These are phyloP conservation scores for Lactarius tabidus DNA, from an alignment of 768 basidiomycete genomes.

Conservation along the genomic window DNA sequence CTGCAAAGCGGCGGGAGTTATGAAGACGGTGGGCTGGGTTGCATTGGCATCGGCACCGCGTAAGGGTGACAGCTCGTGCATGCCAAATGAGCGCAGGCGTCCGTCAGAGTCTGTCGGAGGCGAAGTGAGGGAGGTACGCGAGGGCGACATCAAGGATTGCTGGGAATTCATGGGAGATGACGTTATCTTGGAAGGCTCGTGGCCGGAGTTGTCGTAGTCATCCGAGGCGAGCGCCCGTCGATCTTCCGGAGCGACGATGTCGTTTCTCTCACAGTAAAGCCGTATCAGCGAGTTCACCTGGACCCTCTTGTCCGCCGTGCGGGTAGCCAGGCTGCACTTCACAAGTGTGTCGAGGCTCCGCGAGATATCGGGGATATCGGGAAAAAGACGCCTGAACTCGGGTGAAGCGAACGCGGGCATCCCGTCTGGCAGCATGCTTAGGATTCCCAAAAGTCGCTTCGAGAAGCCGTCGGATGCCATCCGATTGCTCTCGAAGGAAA, in stretches of 20 bases:
- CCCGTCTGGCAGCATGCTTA: conserved; percentile 16
- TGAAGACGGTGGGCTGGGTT: neutral
- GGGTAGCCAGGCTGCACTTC: conserved; percentile 14
- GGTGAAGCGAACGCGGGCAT: conserved; percentile 1
- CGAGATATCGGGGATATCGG: conserved; percentile 2
- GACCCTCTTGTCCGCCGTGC: conserved; percentile 11
- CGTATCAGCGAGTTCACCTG: conserved; percentile 21
- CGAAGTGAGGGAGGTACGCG: conserved; percentile 4
- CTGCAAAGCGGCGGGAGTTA: conserved; percentile 5
- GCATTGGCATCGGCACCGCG: neutral
- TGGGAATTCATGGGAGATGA: too few species aligned
- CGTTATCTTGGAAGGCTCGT: too few species aligned
- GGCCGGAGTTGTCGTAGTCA: too few species aligned
- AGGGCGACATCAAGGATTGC: neutral
- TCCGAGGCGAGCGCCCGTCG: neutral
- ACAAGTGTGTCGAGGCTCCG: conserved; percentile 17
- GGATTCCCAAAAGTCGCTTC: conserved; percentile 14
- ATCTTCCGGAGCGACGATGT: neutral
- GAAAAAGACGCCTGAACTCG: conserved; percentile 8
- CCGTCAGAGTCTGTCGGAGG: neutral
- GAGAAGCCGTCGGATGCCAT: conserved; percentile 14
- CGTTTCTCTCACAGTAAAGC: conserved; percentile 16
- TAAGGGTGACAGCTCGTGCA: conserved; percentile 1
- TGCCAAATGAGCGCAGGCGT: conserved; percentile 1
- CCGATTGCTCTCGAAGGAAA: conserved; percentile 17